Base-by-base conservation (phyloP, 495 filamentous ascomycete species). In the Hypoxylon lienhwacheense region DNA sequence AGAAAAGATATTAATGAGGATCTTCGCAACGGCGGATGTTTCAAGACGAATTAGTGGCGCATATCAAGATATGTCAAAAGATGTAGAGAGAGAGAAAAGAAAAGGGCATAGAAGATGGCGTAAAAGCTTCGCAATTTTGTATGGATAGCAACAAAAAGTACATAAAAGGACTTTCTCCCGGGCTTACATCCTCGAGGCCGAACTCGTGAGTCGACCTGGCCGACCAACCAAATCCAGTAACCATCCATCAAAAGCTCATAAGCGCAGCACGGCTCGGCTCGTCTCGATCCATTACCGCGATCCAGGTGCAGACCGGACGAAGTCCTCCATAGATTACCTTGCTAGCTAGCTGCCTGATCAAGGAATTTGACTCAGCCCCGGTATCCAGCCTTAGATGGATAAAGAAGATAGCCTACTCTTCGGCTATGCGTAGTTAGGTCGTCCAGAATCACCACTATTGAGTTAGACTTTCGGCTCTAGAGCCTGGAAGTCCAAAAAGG, bases 221-320 rank as follows among this genome's bases (percentile, higher is more conserved):
- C 42, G 31, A 47, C 43, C 28, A 51, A 39, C 47, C 25, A 26
- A 36, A 44, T 15, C 26, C 28, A 50, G 20, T 26, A 35, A 24
- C 12, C 29, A 35, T 12, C 47, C 25, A 25, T 10, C 16, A 7
- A 11, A 29, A 28, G 17, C 31, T 21, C 25, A 26, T 14, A n/a
- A n/a, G n/a, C n/a, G n/a, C n/a, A 41, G 19, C 49, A 51, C 46
- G 46, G 31, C 54, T 53, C 39, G 49, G 46, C 53, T 51, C 43
- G 2, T 49, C 49, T 34, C 50, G 51, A 37, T 47, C 49, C n/a
- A 66, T 45, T 20, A 43, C 44, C 42, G 32, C 29, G 16, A 59
- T 20, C 29, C 28, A 43, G 44, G 24, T 50, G 41, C 53, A 47
- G 7, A 39, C 42, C 8, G 26, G 29, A n/a, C n/a, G n/a, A n/a